Evolutionary conservation across 1,284 basidiomycete species (phyloP), one percentile per base, ranked within the genome.

Genomic region (Irpex rosettiformis): DNA sequence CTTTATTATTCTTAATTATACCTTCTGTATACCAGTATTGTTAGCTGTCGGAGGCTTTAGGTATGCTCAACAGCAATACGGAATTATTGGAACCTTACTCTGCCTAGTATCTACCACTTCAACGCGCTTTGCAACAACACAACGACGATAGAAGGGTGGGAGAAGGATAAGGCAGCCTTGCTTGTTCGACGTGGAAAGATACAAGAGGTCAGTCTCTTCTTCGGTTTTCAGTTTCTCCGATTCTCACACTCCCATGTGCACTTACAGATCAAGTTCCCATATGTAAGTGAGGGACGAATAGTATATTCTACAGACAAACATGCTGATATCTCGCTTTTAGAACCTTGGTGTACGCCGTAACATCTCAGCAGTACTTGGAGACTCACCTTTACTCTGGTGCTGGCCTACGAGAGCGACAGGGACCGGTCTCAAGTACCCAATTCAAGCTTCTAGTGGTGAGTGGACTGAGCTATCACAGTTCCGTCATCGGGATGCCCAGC

Each of bases 91-190:
- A 45, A 60, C 30, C 49, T 45, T 21, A 33, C 52, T 13, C 40
- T 29, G 13, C 40, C 18, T 64, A 93, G 90, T 62, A 59, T 95
- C 27, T 99, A 96, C 70, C 97, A 99, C 67, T 86, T 96, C 63
- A 92, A 88, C 70, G 83, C 85, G 53, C 73, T 96, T n/a, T 67
- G 81, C 10, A 81, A 81, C 21, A 99, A 99, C 71, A 89, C 89
- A 10, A 99, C 96, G 0, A 98, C 96, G 0, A 97, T 99, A 58
- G 96, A 99, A 75, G 87, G 91, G 1, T 97, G 94, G 93, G 97
- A 99, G 72, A 98, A 98, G 75, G 95, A 99, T 69, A 94, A 92
- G 71, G 93, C 88, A 0, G 89, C 93, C 3, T 92, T 86, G 0
- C 81, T 98, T 65, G 85, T 94, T 49, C 83, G 91, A 11, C 77